These are phyloP conservation scores for Talaromyces proteolyticus DNA, from an alignment of 495 filamentous ascomycete genomes.

Conservation along the genomic window DNA sequence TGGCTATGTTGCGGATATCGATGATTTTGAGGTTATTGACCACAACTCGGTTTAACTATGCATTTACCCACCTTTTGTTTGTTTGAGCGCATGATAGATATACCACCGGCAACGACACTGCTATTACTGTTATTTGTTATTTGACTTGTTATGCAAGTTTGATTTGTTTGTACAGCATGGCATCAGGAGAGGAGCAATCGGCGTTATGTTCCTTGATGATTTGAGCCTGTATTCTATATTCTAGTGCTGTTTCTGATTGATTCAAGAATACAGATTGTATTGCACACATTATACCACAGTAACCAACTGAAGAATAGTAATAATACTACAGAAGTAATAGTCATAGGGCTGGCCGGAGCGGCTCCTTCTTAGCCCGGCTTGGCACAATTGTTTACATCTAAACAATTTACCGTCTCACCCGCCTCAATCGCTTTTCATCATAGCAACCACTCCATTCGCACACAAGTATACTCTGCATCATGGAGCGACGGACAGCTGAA, in stretches of 20 bases:
- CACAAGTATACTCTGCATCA: constrained; percentile 13
- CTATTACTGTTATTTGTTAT: background rate
- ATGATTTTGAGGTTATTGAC: constrained; percentile 36
- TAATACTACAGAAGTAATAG: too few species aligned
- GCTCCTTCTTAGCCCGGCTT: too few species aligned
- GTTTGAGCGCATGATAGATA: background rate
- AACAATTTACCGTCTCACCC: constrained; percentile 6
- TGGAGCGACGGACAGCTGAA: constrained; percentile 43
- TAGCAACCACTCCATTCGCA: constrained; percentile 1
- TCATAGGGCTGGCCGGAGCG: too few species aligned
- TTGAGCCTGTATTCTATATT: constrained; percentile 5
- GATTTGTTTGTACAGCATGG: background rate
- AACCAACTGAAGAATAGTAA: too few species aligned
- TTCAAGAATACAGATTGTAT: background rate
- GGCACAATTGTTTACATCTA: constrained; percentile 9
- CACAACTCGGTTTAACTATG: constrained; percentile 15
- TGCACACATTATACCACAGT: too few species aligned
- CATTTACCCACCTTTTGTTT: background rate
- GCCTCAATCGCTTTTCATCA: constrained; percentile 10
- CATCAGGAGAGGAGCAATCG: constrained; percentile 8
- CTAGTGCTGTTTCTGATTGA: background rate
- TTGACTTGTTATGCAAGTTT: background rate
- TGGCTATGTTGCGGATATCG: constrained; percentile 32
- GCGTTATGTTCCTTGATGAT: constrained; percentile 9
- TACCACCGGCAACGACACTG: background rate